These are phyloP conservation scores for Talaromyces piceae DNA, from an alignment of 2,329 filamentous ascomycete species.

Conservation along the genomic window DNA sequence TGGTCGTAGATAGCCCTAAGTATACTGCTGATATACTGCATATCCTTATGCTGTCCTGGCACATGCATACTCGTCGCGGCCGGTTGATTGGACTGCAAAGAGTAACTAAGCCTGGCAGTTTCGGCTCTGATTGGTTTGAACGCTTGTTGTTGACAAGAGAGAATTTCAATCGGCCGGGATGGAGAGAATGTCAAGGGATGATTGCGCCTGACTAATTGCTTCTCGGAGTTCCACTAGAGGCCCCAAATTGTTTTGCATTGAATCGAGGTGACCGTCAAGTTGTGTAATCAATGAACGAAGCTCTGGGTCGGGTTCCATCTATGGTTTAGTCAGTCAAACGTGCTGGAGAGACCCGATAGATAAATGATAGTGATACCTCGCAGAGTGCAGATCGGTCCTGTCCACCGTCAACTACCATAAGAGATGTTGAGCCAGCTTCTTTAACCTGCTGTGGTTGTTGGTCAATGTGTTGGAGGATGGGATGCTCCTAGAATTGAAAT, in stretches of 20 bases:
- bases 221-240: conserved; percentile 31
- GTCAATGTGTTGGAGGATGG: conserved; percentile 30
- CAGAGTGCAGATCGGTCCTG: conserved; percentile 22
- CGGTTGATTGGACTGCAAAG: not conserved
- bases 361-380: conserved; percentile 21
- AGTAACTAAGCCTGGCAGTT: not conserved
- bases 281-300: conserved; percentile 30
- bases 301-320: conserved; percentile 34
- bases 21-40: not conserved
- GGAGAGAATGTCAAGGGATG: conserved; percentile 25
- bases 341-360: not conserved
- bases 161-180: conserved; percentile 25
- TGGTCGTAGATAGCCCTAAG: not conserved
- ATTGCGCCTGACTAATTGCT: conserved; percentile 30
- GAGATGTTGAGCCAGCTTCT: conserved; percentile 17
- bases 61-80: not conserved
- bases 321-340: conserved; percentile 1
- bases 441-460: conserved; percentile 12
- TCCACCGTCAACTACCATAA: conserved; percentile 21
- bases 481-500: conserved; percentile 27
- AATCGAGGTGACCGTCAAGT: conserved; percentile 36
- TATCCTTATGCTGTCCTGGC: not conserved
- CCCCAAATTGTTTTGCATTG: conserved; percentile 36
- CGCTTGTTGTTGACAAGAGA: not conserved
- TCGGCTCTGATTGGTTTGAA: not conserved